phyloP scores from a whole-genome alignment of 305 asterid genomes.

The Striga hermonthica region DNA sequence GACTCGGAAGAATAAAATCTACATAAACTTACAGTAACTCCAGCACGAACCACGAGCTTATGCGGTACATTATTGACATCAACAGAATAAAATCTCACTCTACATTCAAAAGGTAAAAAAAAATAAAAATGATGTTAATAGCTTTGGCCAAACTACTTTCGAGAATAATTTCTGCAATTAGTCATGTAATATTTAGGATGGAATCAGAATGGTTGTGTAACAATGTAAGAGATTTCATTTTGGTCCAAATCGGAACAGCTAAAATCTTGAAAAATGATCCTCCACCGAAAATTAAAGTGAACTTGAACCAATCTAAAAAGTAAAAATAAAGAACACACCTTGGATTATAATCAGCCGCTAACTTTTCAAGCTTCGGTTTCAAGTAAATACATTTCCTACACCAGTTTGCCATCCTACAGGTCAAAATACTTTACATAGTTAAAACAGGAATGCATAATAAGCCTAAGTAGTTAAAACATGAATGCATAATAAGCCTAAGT shows the following conservation, averaged over 20 bases:
- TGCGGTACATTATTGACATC: constrained; percentile 87
- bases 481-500: not conserved
- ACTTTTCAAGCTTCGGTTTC: constrained; percentile 83
- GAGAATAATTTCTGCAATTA: not conserved
- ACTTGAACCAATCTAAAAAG: not conserved
- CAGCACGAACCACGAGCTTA: constrained; percentile 78
- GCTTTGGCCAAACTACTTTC: constrained; percentile 3
- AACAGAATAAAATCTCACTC: constrained; percentile 62
- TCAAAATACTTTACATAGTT: constrained; percentile 38
- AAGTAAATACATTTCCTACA: constrained; percentile 93
- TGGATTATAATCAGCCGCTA: constrained; percentile 83
- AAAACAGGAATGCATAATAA: constrained; percentile 14
- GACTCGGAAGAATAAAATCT: not conserved
- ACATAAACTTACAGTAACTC: constrained; percentile 70
- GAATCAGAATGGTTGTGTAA: not conserved
- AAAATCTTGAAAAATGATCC: too few relatives aligned
- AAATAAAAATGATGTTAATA: not conserved
- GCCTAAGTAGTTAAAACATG: too few relatives aligned
- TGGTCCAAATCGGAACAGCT: not conserved
- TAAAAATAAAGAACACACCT: constrained; percentile 48
- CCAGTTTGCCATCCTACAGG: constrained; percentile 91
- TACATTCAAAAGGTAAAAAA: constrained; percentile 37
- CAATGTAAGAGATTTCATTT: too few relatives aligned
- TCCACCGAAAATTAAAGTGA: too few relatives aligned
- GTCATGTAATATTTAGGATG: not conserved